These are phyloP conservation scores for Lyophyllum atratum DNA, from an alignment of 768 basidiomycete species.

Conservation along the genomic window DNA sequence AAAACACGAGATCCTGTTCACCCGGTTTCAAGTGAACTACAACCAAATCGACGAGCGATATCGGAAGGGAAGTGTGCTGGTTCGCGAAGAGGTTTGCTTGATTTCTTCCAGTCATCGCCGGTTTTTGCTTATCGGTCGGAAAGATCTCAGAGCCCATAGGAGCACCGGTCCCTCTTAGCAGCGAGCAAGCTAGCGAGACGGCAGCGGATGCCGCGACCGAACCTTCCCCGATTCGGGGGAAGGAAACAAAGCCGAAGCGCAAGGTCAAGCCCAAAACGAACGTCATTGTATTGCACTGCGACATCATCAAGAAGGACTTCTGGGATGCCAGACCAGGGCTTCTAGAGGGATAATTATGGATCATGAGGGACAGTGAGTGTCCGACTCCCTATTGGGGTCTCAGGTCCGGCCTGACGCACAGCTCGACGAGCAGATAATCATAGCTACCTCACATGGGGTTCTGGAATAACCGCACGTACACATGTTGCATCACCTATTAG, in stretches of 20 bases:
- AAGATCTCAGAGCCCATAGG: slow-evolving; percentile 9
- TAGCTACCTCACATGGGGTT: not conserved
- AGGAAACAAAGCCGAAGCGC: slow-evolving; percentile 26
- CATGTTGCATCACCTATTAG: slow-evolving; percentile 15
- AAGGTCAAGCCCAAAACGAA: slow-evolving; percentile 38
- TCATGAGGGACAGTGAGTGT: not conserved
- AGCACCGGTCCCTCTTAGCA: not conserved
- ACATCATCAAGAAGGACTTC: slow-evolving; percentile 81
- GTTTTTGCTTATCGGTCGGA: not conserved
- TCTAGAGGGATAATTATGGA: slow-evolving; percentile 36
- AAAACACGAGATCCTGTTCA: slow-evolving; percentile 91
- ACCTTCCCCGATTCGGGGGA: slow-evolving; percentile 6
- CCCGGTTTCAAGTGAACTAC: slow-evolving; percentile 85
- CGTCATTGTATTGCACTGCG: slow-evolving; percentile 72
- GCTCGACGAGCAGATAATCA: not conserved
- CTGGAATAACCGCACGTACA: not conserved
- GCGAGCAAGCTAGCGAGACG: not conserved
- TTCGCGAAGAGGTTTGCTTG: slow-evolving; percentile 58
- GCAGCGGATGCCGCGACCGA: not conserved
- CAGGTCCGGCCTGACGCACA: not conserved
- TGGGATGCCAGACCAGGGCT: slow-evolving; percentile 68
- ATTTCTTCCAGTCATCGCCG: not conserved
- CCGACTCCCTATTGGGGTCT: not conserved
- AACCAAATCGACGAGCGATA: slow-evolving; percentile 71
- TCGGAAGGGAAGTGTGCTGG: slow-evolving; percentile 83